These are phyloP conservation scores for Ettlia oleoabundans DNA, from an alignment of 139 green algal species.

Conservation along the genomic window DNA sequence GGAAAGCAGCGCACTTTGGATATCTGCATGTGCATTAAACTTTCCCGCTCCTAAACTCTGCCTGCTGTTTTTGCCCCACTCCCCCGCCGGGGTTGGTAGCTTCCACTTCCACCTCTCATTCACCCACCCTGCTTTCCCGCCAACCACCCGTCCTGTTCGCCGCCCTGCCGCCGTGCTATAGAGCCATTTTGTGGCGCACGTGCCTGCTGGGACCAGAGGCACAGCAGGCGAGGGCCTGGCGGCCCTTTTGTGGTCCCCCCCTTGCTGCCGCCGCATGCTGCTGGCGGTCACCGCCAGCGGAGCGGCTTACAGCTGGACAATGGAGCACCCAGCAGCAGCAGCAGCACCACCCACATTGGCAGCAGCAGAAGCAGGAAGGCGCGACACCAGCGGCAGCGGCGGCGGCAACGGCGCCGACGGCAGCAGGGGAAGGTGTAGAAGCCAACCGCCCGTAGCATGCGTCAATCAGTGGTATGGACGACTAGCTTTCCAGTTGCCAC, in stretches of 20 bases:
- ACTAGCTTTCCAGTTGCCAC: neutral
- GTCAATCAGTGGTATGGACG: neutral
- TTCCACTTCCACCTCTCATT: too few relatives aligned
- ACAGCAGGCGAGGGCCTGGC: neutral
- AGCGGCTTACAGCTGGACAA: neutral
- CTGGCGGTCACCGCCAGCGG: neutral
- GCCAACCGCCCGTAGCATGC: neutral
- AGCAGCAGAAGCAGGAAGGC: neutral
- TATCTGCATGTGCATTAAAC: too few relatives aligned
- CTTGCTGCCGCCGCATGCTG: conserved; percentile 2
- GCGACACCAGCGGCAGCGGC: neutral
- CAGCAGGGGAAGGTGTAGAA: neutral
- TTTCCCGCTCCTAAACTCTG: too few relatives aligned
- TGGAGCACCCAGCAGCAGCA: neutral
- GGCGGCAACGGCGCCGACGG: neutral
- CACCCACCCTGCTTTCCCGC: neutral
- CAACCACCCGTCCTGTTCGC: neutral
- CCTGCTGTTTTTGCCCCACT: too few relatives aligned
- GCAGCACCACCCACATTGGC: neutral
- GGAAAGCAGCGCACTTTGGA: neutral
- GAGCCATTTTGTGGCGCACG: conserved; percentile 10
- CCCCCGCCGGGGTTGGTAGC: too few relatives aligned
- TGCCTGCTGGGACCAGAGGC: neutral
- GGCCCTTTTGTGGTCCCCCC: conserved; percentile 4
- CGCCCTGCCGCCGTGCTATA: too few relatives aligned